phyloP scores from a whole-genome alignment of 371 early-diverging fungal genomes.

The Mucor indicus region DNA sequence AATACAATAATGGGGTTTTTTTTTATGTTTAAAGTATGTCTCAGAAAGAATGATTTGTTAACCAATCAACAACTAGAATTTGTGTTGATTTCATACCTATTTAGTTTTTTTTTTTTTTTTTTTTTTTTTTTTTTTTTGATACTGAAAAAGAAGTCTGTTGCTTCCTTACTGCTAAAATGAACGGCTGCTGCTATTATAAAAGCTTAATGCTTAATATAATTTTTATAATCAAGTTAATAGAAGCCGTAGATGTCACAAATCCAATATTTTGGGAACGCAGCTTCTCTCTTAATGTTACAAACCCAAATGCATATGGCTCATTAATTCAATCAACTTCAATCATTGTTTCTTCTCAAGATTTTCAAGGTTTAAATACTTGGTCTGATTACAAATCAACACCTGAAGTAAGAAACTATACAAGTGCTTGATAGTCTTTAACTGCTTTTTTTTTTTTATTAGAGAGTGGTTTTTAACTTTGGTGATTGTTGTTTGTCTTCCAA shows the following conservation, averaged over 20 bases:
- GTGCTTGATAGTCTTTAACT: background rate
- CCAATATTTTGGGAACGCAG: constrained; percentile 11
- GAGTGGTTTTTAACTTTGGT: constrained; percentile 25
- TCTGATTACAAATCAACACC: constrained; percentile 1
- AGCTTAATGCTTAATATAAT: background rate
- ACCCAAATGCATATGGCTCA: background rate
- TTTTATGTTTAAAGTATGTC: too few species aligned
- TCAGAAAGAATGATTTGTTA: too few species aligned
- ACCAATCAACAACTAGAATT: background rate
- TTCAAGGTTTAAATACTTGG: constrained; percentile 13
- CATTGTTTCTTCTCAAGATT: constrained; percentile 17
- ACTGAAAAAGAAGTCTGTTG: background rate
- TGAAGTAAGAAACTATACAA: constrained; percentile 5
- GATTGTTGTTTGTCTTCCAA: constrained; percentile 19
- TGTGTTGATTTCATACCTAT: background rate
- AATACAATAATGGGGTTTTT: too few species aligned
- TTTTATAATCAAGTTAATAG: background rate
- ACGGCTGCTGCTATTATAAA: background rate
- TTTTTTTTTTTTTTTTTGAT: background rate
- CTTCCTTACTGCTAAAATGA: background rate
- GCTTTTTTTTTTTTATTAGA: constrained; percentile 2
- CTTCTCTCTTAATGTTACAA: constrained; percentile 7
- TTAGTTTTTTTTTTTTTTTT: background rate
- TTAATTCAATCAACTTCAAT: constrained; percentile 7
- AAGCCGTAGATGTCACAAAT: background rate